A percentile compares a stretch with the other conserved stretches of the same genome.
These are phyloP conservation scores for Neolentinus lepideus DNA, from an alignment of 1,284 basidiomycete species.

Conservation along the genomic window DNA sequence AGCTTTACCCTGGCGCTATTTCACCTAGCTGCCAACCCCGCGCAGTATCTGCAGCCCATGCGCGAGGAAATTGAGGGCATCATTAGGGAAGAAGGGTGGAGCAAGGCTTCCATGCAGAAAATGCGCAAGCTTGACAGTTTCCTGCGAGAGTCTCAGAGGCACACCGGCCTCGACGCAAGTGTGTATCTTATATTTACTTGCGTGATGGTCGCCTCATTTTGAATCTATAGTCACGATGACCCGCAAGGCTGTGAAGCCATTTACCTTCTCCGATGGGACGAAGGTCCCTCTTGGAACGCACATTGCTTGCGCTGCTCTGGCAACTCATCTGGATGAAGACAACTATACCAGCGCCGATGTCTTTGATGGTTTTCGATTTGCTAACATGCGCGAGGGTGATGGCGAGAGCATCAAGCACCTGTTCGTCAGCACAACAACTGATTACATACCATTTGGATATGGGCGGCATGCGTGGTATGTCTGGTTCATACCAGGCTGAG, in stretches of 20 bases:
- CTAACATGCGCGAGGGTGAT: slow-evolving; percentile 26
- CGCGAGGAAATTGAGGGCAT: slow-evolving; percentile 37
- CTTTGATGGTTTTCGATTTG: slow-evolving; percentile 41
- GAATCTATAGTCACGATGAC: slow-evolving; percentile 17
- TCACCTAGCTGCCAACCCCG: slow-evolving; percentile 32
- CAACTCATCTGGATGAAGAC: slow-evolving; percentile 32
- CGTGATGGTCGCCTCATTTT: slow-evolving; percentile 9
- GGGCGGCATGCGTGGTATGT: slow-evolving; percentile 38
- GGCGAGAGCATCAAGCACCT: slow-evolving; percentile 19
- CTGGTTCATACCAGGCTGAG: neutral
- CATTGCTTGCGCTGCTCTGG: slow-evolving; percentile 32
- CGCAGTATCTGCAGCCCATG: slow-evolving; percentile 27
- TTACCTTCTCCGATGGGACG: slow-evolving; percentile 33
- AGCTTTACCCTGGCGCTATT: slow-evolving; percentile 29
- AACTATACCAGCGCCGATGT: slow-evolving; percentile 30
- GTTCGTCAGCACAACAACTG: slow-evolving; percentile 25
- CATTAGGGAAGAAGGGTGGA: slow-evolving; percentile 34
- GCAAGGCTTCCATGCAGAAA: slow-evolving; percentile 32
- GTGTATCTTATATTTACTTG: neutral
- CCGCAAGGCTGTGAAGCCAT: slow-evolving; percentile 23
- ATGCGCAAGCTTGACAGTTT: slow-evolving; percentile 49
- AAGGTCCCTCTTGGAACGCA: slow-evolving; percentile 34
- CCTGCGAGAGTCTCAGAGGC: slow-evolving; percentile 37
- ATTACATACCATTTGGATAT: slow-evolving; percentile 35
- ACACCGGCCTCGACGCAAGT: slow-evolving; percentile 21